Evolutionary conservation across 192 early-diverging fungal genomes (phyloP).

Genomic region (Gamsiella multidivaricata): DNA sequence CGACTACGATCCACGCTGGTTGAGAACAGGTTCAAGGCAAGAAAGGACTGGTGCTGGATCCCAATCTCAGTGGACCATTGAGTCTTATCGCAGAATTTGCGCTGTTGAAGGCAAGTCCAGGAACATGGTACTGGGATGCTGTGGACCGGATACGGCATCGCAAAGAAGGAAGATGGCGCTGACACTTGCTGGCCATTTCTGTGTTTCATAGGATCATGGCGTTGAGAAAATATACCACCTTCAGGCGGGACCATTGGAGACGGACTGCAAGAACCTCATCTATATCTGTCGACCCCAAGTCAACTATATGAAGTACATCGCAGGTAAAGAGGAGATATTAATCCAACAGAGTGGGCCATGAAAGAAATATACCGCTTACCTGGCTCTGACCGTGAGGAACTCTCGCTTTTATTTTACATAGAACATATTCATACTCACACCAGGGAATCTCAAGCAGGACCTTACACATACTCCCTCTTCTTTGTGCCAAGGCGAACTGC

Average conservation of each 20-base stretch:
- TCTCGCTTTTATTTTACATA: neutral
- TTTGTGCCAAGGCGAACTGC: conserved; percentile 92
- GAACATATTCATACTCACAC: conserved; percentile 40
- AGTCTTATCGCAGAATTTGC: conserved; percentile 90
- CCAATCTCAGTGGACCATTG: conserved; percentile 82
- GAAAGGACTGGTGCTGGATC: conserved; percentile 92
- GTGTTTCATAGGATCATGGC: conserved; percentile 82
- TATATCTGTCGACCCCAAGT: conserved; percentile 87
- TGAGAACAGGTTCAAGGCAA: conserved; percentile 81
- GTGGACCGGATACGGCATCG: no score
- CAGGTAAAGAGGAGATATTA: conserved; percentile 59
- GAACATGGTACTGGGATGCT: neutral
- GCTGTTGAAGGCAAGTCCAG: conserved; percentile 75
- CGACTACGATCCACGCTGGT: neutral
- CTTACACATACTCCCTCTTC: conserved; percentile 74
- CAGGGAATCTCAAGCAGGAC: conserved; percentile 21
- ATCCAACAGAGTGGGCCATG: neutral
- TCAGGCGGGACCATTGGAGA: conserved; percentile 69
- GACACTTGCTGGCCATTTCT: neutral
- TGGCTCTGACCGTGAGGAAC: neutral
- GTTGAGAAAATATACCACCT: conserved; percentile 95
- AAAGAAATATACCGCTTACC: neutral
- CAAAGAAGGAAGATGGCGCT: neutral
- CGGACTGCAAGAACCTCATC: conserved; percentile 79
- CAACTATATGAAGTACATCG: conserved; percentile 83